phyloP scores from a whole-genome alignment of 2,329 filamentous ascomycete genomes.

The Xylaria hypoxylon region DNA sequence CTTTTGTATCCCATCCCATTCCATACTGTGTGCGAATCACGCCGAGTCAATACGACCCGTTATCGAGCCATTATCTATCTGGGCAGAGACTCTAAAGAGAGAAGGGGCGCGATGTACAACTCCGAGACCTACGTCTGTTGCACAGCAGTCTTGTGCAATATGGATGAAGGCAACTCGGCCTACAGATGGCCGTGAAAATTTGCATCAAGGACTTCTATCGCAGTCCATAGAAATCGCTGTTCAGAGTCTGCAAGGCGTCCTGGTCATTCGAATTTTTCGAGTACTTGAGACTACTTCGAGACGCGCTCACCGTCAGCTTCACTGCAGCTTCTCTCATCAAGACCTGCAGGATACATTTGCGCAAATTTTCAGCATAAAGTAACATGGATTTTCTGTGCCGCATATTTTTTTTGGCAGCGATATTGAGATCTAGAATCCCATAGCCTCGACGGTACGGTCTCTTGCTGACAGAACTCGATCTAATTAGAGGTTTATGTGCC shows the following conservation, averaged over 20 bases:
- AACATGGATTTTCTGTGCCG: constrained; percentile 15
- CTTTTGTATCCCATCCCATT: not conserved
- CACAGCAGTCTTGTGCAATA: constrained; percentile 9
- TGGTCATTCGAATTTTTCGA: not conserved
- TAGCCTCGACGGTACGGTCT: not conserved
- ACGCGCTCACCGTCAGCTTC: constrained; percentile 18
- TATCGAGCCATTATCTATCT: not conserved
- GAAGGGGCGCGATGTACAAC: too few relatives aligned
- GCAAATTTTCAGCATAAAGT: constrained; percentile 20
- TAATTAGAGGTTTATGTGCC: not conserved
- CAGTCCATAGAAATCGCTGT: not conserved
- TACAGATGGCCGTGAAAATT: constrained; percentile 3
- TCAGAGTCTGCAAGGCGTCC: not conserved
- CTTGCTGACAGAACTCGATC: constrained; percentile 18
- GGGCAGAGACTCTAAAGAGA: not conserved
- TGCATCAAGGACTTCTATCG: constrained; percentile 2
- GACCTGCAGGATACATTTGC: constrained; percentile 21
- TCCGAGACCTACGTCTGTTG: constrained; percentile 10
- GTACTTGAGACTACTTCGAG: constrained; percentile 27
- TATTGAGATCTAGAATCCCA: not conserved
- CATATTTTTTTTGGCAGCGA: not conserved
- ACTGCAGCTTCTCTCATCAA: constrained; percentile 8
- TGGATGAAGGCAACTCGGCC: constrained; percentile 19
- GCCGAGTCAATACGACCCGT: not conserved
- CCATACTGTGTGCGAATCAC: not conserved